Evolutionary conservation across 192 early-diverging fungal species (phyloP).

Genomic region (Coemansia sp.): DNA sequence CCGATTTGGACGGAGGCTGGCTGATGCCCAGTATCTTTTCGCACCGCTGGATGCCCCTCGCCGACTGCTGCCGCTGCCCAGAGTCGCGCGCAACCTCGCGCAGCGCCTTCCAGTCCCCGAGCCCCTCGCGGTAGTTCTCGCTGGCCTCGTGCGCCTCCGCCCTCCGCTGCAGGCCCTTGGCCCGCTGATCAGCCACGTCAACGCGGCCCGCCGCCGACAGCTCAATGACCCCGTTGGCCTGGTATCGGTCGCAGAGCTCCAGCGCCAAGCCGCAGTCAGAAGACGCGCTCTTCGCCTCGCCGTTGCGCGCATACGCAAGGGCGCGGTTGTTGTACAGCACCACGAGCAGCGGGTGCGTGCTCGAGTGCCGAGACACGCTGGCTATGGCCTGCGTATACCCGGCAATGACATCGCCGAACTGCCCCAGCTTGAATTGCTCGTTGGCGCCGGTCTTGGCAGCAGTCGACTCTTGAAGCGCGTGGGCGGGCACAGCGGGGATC

Average conservation of each 20-base stretch:
- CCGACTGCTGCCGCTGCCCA: slow-evolving; percentile 36
- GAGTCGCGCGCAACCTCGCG: slow-evolving; percentile 31
- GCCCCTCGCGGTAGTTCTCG: slow-evolving; percentile 78
- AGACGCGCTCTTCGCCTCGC: slow-evolving; percentile 70
- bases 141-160: slow-evolving; percentile 77
- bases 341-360: slow-evolving; percentile 60
- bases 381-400: slow-evolving; percentile 69
- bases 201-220: slow-evolving; percentile 24
- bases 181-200: slow-evolving; percentile 57
- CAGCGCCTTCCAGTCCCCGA: slow-evolving; percentile 57
- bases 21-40: slow-evolving; percentile 51
- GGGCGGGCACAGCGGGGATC: slow-evolving; percentile 18
- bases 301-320: slow-evolving; percentile 74
- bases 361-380: slow-evolving; percentile 53
- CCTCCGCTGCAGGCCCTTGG: slow-evolving; percentile 73
- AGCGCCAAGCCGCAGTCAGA: slow-evolving; percentile 65
- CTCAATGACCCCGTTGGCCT: slow-evolving; percentile 27
- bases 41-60: slow-evolving; percentile 58
- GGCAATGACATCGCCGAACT: slow-evolving; percentile 77
- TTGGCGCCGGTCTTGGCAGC: slow-evolving; percentile 67
- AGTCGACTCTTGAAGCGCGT: slow-evolving; percentile 13
- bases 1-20: slow-evolving; percentile 8
- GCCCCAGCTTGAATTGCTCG: slow-evolving; percentile 82
- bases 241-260: slow-evolving; percentile 29
- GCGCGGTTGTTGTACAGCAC: slow-evolving; percentile 85